Base-by-base conservation (phyloP, 202 grass and related monocot genomes). In the Bolboschoenoplectus hybrid region DNA sequence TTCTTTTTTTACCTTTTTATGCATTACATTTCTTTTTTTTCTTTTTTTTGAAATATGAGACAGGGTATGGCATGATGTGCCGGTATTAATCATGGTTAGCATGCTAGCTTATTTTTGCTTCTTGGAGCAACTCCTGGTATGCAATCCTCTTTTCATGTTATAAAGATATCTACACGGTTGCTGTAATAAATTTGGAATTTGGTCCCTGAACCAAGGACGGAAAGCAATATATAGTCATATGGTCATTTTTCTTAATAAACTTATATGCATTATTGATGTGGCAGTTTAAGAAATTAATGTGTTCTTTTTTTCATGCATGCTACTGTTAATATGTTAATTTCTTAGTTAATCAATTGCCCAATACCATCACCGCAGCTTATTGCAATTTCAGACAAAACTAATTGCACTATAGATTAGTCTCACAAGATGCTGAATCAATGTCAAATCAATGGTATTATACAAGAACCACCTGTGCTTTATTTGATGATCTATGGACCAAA, bases 101-200 rank as follows among this genome's bases (percentile, higher is more conserved):
- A 99, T 99, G 93, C 93, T 99, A 49, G 97, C 97, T 0, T 99
- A 99, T 93, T 99, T 99, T 85, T 99, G 97, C 90, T 99, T 99
- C 89, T 90, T 99, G 87, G 97, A 97, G 86, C 93, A 99, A 90
- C 97, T 99, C 90, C 85, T 99, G 92, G 94, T 97, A 40, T 82
- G 97, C 91, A 83, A 19, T 39, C 65, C 55, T 12, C 44, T 40
- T 79, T 90, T 3, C n/a, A 68, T 76, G 19, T 91, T 81, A 68
- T 63, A 40, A 19, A 41, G 40, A 1, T 70, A 86, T 87, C 80
- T 90, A 43, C 53, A 79, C 71, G 85, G 13, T 56, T 55, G 12
- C 50, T 77, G 12, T 52, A 35, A 5, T 17, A 77, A 55, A 55
- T 53, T 77, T 55, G 73, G 32, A 53, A 36, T 51, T 51, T 75